Conservation (phyloP, 805 yeast species). For the Tetrapisispora namnaoensis region DNA sequence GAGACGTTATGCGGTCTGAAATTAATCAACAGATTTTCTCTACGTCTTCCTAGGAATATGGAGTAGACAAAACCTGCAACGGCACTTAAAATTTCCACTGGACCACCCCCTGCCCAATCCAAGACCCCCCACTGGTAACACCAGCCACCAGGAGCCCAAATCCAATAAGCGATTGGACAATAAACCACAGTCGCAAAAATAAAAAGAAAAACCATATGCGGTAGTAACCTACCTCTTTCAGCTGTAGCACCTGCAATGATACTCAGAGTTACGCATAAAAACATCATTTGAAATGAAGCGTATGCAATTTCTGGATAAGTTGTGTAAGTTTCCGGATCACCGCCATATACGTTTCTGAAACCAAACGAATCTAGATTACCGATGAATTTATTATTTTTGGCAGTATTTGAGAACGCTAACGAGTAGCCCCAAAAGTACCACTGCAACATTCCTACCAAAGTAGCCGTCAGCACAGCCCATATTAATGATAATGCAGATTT, state of each 20-base stretch:
- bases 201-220: conserved; percentile 73
- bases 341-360: conserved; percentile 55
- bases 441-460: conserved; percentile 67
- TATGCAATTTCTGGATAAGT: conserved; percentile 74
- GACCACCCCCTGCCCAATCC: conserved; percentile 98
- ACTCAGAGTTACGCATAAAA: conserved; percentile 82
- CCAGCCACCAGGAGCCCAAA: conserved; percentile 93
- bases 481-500: conserved; percentile 83
- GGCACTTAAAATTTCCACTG: conserved; percentile 89
- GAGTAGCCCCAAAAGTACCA: conserved; percentile 99
- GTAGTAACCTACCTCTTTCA: conserved; percentile 84
- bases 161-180: conserved; percentile 93
- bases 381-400: conserved; percentile 66
- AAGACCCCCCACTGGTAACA: conserved; percentile 84
- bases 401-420: conserved; percentile 71
- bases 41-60: conserved; percentile 73
- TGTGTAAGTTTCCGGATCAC: conserved; percentile 23
- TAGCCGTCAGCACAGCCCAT: conserved; percentile 67
- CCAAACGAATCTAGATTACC: conserved; percentile 84
- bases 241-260: conserved; percentile 89
- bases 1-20: conserved; percentile 94
- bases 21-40: conserved; percentile 63
- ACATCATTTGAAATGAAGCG: conserved; percentile 85
- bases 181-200: conserved; percentile 87
- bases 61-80: conserved; percentile 82